Evolutionary conservation across 2,329 filamentous ascomycete species (phyloP), one percentile per base, ranked within the genome.

Genomic region (Aureobasidium sp.): DNA sequence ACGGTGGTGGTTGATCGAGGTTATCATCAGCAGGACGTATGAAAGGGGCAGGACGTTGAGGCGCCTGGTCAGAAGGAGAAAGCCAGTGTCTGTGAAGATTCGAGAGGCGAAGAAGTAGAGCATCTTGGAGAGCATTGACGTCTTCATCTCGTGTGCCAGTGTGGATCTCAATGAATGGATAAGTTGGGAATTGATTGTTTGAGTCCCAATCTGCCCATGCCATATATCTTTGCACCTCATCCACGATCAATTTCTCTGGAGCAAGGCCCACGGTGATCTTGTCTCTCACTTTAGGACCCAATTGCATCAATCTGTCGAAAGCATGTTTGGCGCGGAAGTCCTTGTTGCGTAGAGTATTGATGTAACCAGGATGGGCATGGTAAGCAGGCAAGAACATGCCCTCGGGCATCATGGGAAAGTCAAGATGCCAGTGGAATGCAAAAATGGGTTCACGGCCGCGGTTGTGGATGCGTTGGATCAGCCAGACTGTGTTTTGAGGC

Each of bases 371-470:
- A 4, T 44, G 30, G 3, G 5, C 16, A 7, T 59, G 53, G 10
- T 32, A 7, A 2, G 41, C 5, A 27, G 57, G 47, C 4, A 61
- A 16, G 70, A 85, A 85, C 1, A 85, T 69, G 9, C 75, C 73
- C 9, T 78, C 74, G 2, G 82, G 82, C 14, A 85, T 68, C 16
- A 78, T 82, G 9, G 72, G 71, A 64, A 84, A 84, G 64, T 85
- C 82, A 54, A 77, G 69, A 48, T 75, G 72, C 81, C 82, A 85
- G 63, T 73, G 73, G 13, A 70, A 68, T 1, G 81, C 81, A 13
- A 85, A 68, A 1, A 85, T 69, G 10, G 83, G 79, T 70, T 85
- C 82, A 58, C 78, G 79, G 16, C 83, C 82, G 45, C 82, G 80
- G 72, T 80, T 77, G 6, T 76, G 76, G 34, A 85, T 76, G 62